phyloP scores from a whole-genome alignment of 140 eudicot genomes.

The Senecio squalidus region DNA sequence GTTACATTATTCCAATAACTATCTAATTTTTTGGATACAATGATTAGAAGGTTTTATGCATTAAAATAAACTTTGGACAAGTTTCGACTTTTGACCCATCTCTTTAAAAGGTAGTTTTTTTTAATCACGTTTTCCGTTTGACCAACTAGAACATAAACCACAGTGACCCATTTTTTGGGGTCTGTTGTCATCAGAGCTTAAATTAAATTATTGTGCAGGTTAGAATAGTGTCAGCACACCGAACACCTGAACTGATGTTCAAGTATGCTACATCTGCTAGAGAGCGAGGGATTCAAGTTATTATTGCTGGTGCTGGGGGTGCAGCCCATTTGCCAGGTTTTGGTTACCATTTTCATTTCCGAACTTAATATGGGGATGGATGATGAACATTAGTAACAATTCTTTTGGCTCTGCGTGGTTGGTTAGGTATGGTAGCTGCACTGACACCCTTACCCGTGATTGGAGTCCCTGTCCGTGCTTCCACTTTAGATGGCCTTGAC shows the following conservation, averaged over 20 bases:
- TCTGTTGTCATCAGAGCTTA: background rate
- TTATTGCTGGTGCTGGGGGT: slow-evolving; percentile 99
- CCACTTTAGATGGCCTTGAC: slow-evolving; percentile 85
- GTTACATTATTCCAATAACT: background rate
- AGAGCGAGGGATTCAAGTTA: slow-evolving; percentile 83
- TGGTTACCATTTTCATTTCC: background rate
- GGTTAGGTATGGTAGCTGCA: slow-evolving; percentile 94
- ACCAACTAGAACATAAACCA: too few species aligned
- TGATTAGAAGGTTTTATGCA: slow-evolving; percentile 6
- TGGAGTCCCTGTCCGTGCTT: slow-evolving; percentile 97
- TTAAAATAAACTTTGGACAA: background rate
- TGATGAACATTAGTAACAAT: background rate
- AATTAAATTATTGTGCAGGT: slow-evolving; percentile 38
- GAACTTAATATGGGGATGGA: background rate
- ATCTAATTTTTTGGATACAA: background rate
- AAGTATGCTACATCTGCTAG: slow-evolving; percentile 82
- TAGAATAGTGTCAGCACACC: slow-evolving; percentile 90
- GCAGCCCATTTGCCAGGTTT: slow-evolving; percentile 99
- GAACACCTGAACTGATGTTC: slow-evolving; percentile 91
- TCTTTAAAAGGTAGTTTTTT: too few species aligned
- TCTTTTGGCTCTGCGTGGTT: background rate
- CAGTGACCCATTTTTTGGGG: too few species aligned
- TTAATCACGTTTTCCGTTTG: too few species aligned
- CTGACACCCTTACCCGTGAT: slow-evolving; percentile 90
- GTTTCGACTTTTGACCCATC: background rate